Base-by-base conservation (phyloP, 108 stramenopile species). In the Chaetoceros tenuissimus region DNA sequence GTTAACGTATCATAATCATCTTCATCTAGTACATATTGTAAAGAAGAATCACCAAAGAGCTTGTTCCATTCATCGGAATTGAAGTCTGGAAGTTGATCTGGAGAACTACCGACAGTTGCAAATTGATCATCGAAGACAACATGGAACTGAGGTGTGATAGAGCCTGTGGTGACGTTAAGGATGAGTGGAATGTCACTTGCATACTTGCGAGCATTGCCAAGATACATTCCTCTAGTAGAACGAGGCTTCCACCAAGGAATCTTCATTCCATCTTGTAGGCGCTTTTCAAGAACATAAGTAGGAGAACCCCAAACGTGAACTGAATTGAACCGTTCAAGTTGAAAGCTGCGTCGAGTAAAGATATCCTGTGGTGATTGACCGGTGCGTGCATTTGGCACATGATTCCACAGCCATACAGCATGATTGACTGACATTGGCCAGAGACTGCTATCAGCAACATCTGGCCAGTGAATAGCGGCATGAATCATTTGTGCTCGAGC, bases 401-500 rank as follows among this genome's bases (percentile, higher is more conserved):
- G 55, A 52, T 69, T 69, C 13, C 53, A 27, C 0, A 57, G 0
- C 23, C 31, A 62, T 0, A 63, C 62, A 28, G 62, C 30, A 44
- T 69, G 54, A 13, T 56, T 25, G 0, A 69, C 60, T 2, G 68
- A 54, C 24, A 63, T 25, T 0, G 68, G 55, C 68, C 62, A 69
- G 0, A 50, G 53, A 17, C 23, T 21, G 24, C 34, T 3, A 23
- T 23, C 20, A 17, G 21, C 59, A 0, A 48, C 18, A 1, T 1
- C 3, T 25, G 68, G 64, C 77, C 77, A 78, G 24, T 66, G 69
- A 0, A 78, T 31, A 0, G 58, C 58, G 25, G 57, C 31, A 31
- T 78, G 77, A 0, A 78, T 50, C 63, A 78, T 56, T 64, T 73
- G 61, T 0, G 68, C 60, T 2, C 76, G 67, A n/a, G 68, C 57